Evolutionary conservation across 352 stramenopile genomes (phyloP), one percentile per base, ranked within the genome.

Genomic region (Globisporangium carolinianum): DNA sequence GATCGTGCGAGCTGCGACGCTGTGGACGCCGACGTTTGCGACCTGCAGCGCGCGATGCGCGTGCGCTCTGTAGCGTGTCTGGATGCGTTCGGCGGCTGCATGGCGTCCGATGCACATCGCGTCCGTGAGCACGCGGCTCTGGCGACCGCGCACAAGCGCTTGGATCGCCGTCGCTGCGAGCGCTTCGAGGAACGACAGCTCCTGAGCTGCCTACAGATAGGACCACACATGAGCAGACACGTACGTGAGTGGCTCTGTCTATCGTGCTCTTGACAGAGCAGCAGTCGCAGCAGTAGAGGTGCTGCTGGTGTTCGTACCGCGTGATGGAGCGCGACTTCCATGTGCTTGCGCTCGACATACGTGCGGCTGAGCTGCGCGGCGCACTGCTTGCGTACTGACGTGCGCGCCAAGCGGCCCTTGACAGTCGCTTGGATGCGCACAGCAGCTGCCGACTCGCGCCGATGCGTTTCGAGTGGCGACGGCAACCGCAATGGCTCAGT

Each of bases 311-410:
- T 55, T 57, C 72, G 15, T 77, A 90, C 82, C 60, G 77, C 71
- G 45, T 67, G 64, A 0, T 71, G 53, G 7, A 88, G 55, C 8
- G 73, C 62, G 36, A 87, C 37, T 5, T 68, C 58, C 32, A 75
- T 64, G 55, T 92, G 83, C 10, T 78, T 70, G 5, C 66, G 71
- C 49, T 87, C 75, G 48, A 91, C 80, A 57, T 89, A 90, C 45
- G 58, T 64, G 6, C 78, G 69, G 43, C 73, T 89, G n/a, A 92
- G 53, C 10, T 65, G 60, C 9, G 62, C 50, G 9, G 79, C 82
- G 14, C 67, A 53, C 7, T 64, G 24, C n/a, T 64, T 24, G 18
- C 61, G 55, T 47, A 74, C 60, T 15, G 54, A 47, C 11, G 57
- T 37, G 46, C 76, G 72, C n/a, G 65, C 52, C 1, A 48, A 12